Evolutionary conservation across 768 basidiomycete species (phyloP).

Genomic region (Trametes cubensis): DNA sequence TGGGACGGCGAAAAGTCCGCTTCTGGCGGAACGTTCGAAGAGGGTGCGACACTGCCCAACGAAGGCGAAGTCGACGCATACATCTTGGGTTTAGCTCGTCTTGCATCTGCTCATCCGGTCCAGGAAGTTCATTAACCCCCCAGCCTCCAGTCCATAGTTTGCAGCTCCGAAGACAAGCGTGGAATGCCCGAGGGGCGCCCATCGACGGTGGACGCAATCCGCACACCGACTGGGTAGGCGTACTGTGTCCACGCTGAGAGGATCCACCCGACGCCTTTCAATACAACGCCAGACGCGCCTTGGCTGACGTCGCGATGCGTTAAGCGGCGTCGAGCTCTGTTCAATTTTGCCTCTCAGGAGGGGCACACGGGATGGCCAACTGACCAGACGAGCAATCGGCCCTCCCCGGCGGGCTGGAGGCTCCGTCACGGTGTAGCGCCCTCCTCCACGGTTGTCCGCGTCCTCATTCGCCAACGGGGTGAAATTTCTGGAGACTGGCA

Average conservation of each 20-base stretch:
- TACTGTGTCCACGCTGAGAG: neutral
- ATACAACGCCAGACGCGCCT: neutral
- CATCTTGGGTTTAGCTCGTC: too few relatives aligned
- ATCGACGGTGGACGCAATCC: neutral
- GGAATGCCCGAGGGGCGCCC: neutral
- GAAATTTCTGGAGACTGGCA: too few relatives aligned
- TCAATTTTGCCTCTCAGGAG: too few relatives aligned
- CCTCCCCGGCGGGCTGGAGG: too few relatives aligned
- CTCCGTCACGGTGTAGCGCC: too few relatives aligned
- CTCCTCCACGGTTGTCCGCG: too few relatives aligned
- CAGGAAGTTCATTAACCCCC: neutral
- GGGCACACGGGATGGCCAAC: too few relatives aligned
- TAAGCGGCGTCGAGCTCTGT: too few relatives aligned
- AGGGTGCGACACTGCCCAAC: neutral
- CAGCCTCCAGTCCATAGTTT: neutral
- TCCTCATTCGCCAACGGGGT: too few relatives aligned
- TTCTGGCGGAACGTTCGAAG: neutral
- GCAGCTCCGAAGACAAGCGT: neutral
- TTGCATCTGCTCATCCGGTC: neutral
- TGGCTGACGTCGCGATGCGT: too few relatives aligned
- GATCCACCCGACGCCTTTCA: neutral
- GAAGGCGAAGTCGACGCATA: too few relatives aligned
- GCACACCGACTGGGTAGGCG: neutral
- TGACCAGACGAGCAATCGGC: too few relatives aligned
- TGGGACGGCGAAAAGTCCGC: neutral